phyloP scores from a whole-genome alignment of 148 eudicot genomes.

The Camellia lanceoleosa region DNA sequence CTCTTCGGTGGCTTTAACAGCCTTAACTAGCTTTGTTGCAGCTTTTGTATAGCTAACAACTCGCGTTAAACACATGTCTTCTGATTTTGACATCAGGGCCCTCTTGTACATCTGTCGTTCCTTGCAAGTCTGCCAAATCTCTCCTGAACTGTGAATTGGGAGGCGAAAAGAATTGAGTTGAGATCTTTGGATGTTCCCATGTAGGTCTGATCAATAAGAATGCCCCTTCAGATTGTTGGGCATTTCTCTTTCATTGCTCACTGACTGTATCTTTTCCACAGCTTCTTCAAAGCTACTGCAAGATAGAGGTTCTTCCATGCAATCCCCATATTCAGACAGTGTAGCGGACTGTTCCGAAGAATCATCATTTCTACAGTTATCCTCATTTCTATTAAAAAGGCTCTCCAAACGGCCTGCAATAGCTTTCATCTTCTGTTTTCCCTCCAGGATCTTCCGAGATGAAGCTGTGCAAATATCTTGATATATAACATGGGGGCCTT shows the following conservation, averaged over 20 bases:
- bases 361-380: conserved; percentile 42
- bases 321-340: conserved; percentile 61
- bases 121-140: conserved; percentile 58
- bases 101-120: conserved; percentile 61
- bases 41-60: conserved; percentile 65
- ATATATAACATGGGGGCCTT: conserved; percentile 29
- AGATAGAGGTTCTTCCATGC: conserved; percentile 36
- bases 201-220: conserved; percentile 70
- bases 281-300: conserved; percentile 57
- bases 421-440: conserved; percentile 60
- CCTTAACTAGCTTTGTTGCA: conserved; percentile 66
- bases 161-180: conserved; percentile 57
- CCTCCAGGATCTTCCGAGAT: conserved; percentile 45
- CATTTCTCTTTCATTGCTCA: conserved; percentile 47
- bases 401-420: conserved; percentile 65
- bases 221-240: conserved; percentile 65
- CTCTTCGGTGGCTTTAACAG: conserved; percentile 76
- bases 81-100: conserved; percentile 62
- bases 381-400: conserved; percentile 61
- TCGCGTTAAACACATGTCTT: conserved; percentile 48
- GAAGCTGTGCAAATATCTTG: conserved; percentile 27
- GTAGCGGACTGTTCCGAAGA: conserved; percentile 54
- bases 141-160: conserved; percentile 62
- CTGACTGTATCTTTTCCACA: conserved; percentile 51
- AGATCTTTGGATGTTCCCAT: conserved; percentile 54